phyloP scores from a whole-genome alignment of 345 rosid genomes.

The Euphorbia peplus region DNA sequence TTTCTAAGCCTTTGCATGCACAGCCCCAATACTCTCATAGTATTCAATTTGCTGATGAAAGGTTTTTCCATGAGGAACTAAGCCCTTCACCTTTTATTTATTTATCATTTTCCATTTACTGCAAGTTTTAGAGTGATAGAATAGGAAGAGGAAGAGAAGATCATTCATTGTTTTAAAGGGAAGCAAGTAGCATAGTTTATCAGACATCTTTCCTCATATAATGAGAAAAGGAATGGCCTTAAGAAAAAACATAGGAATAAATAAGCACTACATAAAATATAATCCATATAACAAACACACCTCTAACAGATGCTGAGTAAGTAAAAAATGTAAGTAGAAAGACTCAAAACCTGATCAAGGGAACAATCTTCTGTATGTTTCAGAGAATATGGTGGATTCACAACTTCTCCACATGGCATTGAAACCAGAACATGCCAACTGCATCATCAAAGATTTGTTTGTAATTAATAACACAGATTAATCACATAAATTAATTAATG shows the following conservation, averaged over 20 bases:
- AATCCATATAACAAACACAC: neutral
- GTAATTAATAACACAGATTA: too few relatives aligned
- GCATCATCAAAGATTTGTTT: constrained; percentile 25
- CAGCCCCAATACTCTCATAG: neutral
- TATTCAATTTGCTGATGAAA: neutral
- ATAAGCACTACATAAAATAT: constrained; percentile 1
- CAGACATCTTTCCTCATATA: neutral
- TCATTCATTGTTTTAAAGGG: neutral
- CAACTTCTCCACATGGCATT: constrained; percentile 63
- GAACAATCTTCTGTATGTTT: constrained; percentile 54
- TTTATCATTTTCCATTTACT: neutral
- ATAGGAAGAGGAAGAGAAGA: neutral
- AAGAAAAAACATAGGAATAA: neutral
- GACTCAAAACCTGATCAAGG: constrained; percentile 54
- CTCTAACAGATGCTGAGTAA: neutral
- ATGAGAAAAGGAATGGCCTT: neutral
- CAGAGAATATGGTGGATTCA: constrained; percentile 73
- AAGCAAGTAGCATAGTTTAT: neutral
- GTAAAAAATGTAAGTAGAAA: constrained; percentile 9
- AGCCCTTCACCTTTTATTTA: neutral
- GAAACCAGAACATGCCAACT: constrained; percentile 78
- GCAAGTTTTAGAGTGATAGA: neutral
- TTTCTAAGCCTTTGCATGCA: neutral
- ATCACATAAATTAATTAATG: too few relatives aligned
- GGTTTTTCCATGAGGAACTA: neutral